These are phyloP conservation scores for Leishmania mexicana DNA, from an alignment of 208 protist genomes.

Conservation along the genomic window DNA sequence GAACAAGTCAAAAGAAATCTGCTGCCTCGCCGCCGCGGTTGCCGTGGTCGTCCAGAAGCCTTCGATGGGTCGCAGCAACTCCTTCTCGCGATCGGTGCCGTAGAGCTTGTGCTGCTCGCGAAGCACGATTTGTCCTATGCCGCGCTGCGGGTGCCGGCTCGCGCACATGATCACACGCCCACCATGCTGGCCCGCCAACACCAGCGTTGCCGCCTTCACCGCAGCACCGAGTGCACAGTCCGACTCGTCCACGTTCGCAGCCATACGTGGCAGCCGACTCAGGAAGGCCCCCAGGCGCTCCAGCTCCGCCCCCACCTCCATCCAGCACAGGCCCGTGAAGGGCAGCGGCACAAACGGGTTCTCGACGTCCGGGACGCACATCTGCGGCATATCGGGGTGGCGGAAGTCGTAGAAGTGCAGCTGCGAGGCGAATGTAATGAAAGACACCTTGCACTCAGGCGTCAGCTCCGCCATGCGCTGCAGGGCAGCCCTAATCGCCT, in stretches of 20 bases:
- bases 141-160: conserved; percentile 56
- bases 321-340: conserved; percentile 88
- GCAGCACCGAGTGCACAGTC: conserved; percentile 80
- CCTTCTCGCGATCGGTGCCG: conserved; percentile 87
- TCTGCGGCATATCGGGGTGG: conserved; percentile 74
- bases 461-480: conserved; percentile 72
- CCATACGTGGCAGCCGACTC: conserved; percentile 43
- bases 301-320: conserved; percentile 75
- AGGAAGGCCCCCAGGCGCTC: conserved; percentile 69
- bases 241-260: conserved; percentile 52
- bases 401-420: conserved; percentile 93
- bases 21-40: conserved; percentile 62
- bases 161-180: conserved; percentile 72
- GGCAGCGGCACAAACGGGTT: conserved; percentile 92
- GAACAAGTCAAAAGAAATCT: conserved; percentile 92
- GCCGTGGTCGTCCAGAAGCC: conserved; percentile 87
- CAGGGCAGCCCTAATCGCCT: conserved; percentile 60
- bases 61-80: conserved; percentile 75
- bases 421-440: conserved; percentile 87
- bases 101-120: conserved; percentile 88
- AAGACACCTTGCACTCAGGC: conserved; percentile 80
- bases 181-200: conserved; percentile 79
- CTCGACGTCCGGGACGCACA: conserved; percentile 83
- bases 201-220: conserved; percentile 76
- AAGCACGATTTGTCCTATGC: conserved; percentile 65